Percentiles rank a stretch among this genome's conserved stretches.
These are phyloP conservation scores for Pythium phragmitis DNA, from an alignment of 352 stramenopile species.

Conservation along the genomic window DNA sequence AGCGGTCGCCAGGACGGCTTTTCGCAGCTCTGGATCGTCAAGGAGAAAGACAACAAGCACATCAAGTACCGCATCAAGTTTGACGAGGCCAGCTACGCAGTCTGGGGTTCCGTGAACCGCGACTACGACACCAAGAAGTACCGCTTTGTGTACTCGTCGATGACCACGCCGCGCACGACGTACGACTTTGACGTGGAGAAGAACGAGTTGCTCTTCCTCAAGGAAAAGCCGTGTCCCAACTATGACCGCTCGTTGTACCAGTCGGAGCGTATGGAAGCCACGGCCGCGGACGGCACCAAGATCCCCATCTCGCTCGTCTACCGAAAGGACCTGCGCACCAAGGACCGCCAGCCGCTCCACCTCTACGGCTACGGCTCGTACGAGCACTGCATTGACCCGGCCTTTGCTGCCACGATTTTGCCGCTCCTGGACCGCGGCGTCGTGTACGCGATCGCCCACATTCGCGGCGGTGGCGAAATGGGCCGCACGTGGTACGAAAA, in stretches of 20 bases:
- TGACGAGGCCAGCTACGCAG: conserved; percentile 89
- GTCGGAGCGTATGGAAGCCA: conserved; percentile 89
- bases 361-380: conserved; percentile 97
- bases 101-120: conserved; percentile 72
- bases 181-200: conserved; percentile 84
- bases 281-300: conserved; percentile 83
- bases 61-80: conserved; percentile 80
- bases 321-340: conserved; percentile 54
- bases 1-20: conserved; percentile 84
- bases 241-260: conserved; percentile 93
- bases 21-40: conserved; percentile 85
- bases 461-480: conserved; percentile 97
- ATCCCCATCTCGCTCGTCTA: conserved; percentile 86
- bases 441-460: conserved; percentile 96
- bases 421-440: conserved; percentile 94
- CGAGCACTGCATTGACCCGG: conserved; percentile 92
- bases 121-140: conserved; percentile 90
- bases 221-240: conserved; percentile 91
- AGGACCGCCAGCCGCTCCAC: conserved; percentile 74
- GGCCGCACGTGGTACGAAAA: conserved; percentile 97
- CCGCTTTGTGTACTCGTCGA: conserved; percentile 91
- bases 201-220: conserved; percentile 75
- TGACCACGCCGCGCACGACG: conserved; percentile 89
- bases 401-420: conserved; percentile 90
- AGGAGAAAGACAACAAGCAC: conserved; percentile 39